These are phyloP conservation scores for Funneliformis geosporum DNA, from an alignment of 192 early-diverging fungal species.

Conservation along the genomic window DNA sequence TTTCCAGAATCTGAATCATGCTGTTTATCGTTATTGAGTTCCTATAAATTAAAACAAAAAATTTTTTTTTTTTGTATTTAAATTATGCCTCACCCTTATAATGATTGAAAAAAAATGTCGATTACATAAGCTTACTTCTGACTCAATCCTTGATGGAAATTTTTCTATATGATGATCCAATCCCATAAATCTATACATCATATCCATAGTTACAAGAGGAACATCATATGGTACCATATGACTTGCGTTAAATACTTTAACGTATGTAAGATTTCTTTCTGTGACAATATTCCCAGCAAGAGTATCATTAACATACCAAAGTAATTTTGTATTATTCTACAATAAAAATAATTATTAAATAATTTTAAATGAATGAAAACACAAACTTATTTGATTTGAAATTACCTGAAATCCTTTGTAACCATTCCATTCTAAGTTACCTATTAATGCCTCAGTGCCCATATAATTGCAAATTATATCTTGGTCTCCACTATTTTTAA, in stretches of 20 bases:
- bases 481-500: conserved; percentile 65
- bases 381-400: neutral
- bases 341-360: conserved; percentile 14
- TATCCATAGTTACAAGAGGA: conserved; percentile 73
- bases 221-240: conserved; percentile 92
- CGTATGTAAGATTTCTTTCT: conserved; percentile 72
- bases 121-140: neutral
- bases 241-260: conserved; percentile 80
- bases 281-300: conserved; percentile 45
- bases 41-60: neutral
- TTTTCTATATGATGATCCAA: conserved; percentile 32
- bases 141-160: neutral
- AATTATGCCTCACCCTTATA: too few species aligned
- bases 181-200: conserved; percentile 86
- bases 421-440: conserved; percentile 66
- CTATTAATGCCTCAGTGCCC: conserved; percentile 69
- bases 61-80: neutral
- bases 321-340: neutral
- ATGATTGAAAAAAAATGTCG: neutral
- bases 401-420: conserved; percentile 58
- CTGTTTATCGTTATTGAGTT: neutral
- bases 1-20: neutral
- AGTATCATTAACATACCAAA: conserved; percentile 54
- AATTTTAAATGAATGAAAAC: neutral
- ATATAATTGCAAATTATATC: conserved; percentile 82